phyloP scores from a whole-genome alignment of 495 filamentous ascomycete species.

The Tuber brumale region DNA sequence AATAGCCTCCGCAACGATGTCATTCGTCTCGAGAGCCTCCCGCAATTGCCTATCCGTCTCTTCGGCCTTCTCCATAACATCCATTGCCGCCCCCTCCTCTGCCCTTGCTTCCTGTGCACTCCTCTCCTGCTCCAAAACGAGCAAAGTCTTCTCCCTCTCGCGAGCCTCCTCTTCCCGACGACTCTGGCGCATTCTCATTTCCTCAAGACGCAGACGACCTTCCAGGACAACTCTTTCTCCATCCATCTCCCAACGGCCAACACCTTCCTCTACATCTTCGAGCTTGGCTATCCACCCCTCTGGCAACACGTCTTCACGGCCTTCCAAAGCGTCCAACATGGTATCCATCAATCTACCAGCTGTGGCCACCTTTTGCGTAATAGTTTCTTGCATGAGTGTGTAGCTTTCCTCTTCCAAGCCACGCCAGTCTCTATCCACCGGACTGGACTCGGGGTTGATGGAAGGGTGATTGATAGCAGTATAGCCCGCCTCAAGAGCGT shows the following conservation, averaged over 20 bases:
- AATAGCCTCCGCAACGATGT: constrained; percentile 33
- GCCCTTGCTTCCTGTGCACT: constrained; percentile 29
- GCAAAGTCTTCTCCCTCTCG: constrained; percentile 31
- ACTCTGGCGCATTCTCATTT: constrained; percentile 17
- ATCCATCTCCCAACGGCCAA: constrained; percentile 61
- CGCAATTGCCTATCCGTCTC: constrained; percentile 33
- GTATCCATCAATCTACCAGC: constrained; percentile 69
- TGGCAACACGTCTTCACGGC: constrained; percentile 71
- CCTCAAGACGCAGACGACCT: constrained; percentile 32
- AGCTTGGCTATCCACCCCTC: constrained; percentile 81
- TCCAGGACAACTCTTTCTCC: constrained; percentile 39
- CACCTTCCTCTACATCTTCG: constrained; percentile 73
- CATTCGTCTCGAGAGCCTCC: constrained; percentile 38
- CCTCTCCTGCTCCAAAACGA: constrained; percentile 35
- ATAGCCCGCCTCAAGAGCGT: constrained; percentile 33
- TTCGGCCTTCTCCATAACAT: constrained; percentile 36
- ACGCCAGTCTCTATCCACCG: constrained; percentile 7
- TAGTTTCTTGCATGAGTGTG: constrained; percentile 54
- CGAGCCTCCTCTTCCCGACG: constrained; percentile 26
- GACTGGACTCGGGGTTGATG: constrained; percentile 19
- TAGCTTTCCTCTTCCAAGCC: constrained; percentile 51
- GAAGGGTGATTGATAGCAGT: constrained; percentile 27
- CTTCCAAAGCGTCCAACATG: constrained; percentile 79
- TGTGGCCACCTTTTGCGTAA: constrained; percentile 62
- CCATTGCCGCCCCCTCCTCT: constrained; percentile 32